These are phyloP conservation scores for Clarireedia hainanense DNA, from an alignment of 2,329 filamentous ascomycete genomes.

Conservation along the genomic window DNA sequence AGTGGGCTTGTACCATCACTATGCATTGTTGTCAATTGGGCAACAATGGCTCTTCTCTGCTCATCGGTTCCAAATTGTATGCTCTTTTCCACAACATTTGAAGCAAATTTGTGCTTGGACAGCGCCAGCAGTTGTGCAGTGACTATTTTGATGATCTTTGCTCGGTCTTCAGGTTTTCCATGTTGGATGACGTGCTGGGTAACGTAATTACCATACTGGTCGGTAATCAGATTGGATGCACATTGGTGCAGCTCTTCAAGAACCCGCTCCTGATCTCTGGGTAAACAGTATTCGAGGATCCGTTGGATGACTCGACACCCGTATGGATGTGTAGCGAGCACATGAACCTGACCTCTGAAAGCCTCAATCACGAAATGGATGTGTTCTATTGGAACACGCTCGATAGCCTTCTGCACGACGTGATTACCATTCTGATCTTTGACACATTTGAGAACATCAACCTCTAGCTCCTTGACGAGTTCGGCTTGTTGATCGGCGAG, in stretches of 20 bases:
- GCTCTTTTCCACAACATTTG: constrained; percentile 94
- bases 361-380: constrained; percentile 80
- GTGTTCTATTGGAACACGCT: constrained; percentile 67
- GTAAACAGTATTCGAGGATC: constrained; percentile 75
- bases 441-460: constrained; percentile 67
- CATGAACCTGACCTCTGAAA: constrained; percentile 66
- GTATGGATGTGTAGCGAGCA: constrained; percentile 71
- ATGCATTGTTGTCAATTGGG: constrained; percentile 49
- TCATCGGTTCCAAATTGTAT: constrained; percentile 62
- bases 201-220: constrained; percentile 95
- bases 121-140: constrained; percentile 62
- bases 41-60: constrained; percentile 63
- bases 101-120: constrained; percentile 94
- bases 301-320: constrained; percentile 91
- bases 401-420: constrained; percentile 89
- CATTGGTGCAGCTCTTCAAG: constrained; percentile 72
- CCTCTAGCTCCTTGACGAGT: constrained; percentile 75
- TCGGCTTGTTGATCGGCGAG: constrained; percentile 84
- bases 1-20: constrained; percentile 64
- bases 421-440: constrained; percentile 92
- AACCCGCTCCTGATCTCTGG: constrained; percentile 62
- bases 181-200: constrained; percentile 83
- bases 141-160: constrained; percentile 66
- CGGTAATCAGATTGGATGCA: constrained; percentile 64
- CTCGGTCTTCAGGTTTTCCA: constrained; percentile 64